A percentile compares a stretch with the other conserved stretches of the same genome.
These are phyloP conservation scores for Westerdykella sp. DNA, from an alignment of 2,329 filamentous ascomycete genomes.

Conservation along the genomic window DNA sequence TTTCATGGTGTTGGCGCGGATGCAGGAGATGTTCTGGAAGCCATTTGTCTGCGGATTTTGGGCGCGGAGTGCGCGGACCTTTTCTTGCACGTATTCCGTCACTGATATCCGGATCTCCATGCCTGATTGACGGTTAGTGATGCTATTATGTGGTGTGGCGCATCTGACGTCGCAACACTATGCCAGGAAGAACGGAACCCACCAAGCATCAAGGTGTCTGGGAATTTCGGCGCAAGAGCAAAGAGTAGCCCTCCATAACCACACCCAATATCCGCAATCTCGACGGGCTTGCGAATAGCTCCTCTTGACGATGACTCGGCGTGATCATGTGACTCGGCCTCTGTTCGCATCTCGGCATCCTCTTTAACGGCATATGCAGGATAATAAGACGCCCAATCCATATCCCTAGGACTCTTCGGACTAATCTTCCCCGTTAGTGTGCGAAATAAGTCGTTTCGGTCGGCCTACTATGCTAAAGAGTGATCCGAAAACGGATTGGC, in stretches of 20 bases:
- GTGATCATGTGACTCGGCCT: constrained; percentile 15
- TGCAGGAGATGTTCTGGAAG: constrained; percentile 82
- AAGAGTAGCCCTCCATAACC: constrained; percentile 90
- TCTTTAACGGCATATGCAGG: constrained; percentile 57
- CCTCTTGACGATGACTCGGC: constrained; percentile 10
- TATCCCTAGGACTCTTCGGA: constrained; percentile 68
- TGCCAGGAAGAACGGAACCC: constrained; percentile 22
- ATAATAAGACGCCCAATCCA: constrained; percentile 88
- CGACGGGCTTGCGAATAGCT: constrained; percentile 61
- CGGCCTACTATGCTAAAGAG: constrained; percentile 68
- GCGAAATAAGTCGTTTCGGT: neutral
- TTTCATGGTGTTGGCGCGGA: constrained; percentile 97
- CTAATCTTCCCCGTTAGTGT: constrained; percentile 43
- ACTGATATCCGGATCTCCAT: constrained; percentile 91
- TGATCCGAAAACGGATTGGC: constrained; percentile 98
- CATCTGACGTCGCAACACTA: neutral
- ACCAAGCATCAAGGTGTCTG: constrained; percentile 79
- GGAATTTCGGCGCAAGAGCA: constrained; percentile 73
- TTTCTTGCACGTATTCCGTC: constrained; percentile 81
- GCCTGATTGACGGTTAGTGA: constrained; percentile 44
- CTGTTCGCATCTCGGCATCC: constrained; percentile 19
- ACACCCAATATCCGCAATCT: constrained; percentile 94
- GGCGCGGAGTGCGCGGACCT: constrained; percentile 71
- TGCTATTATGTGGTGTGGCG: neutral
- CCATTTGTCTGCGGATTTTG: constrained; percentile 50